Base-by-base conservation (phyloP, 495 filamentous ascomycete species). In the Opeltia flavorubescens region DNA sequence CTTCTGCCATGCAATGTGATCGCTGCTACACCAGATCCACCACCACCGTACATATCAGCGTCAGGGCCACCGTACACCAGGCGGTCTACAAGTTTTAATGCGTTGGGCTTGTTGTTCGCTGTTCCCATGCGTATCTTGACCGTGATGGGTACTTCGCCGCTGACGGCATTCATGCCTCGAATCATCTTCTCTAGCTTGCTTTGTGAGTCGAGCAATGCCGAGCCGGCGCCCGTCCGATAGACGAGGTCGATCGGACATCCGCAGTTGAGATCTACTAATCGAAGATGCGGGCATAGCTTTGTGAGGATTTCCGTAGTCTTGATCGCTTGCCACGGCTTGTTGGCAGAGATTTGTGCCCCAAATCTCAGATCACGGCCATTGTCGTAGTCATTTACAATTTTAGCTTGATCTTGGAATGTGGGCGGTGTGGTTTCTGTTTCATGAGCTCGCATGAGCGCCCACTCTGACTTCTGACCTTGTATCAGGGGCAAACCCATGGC, bases 241-340 rank as follows among this genome's bases (percentile, higher is more conserved):
- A 98, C 79, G 46, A 94, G 72, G 52, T 98, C 89, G 56, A 98
- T 95, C 13, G 91, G 91, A 57, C 91, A 98, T 26, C 91, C 91
- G 55, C 89, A 95, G 65, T 98, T 98, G 49, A 98, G 63, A 57
- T 98, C 91, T 47, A 98, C 80, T 4, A 94, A 76, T 25, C 91
- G 81, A 8, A 96, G 70, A 55, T 85, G 69, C 3, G 91, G 89
- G 31, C 86, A 77, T 40, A 83, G 76, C 15, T 67, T 64, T 1
- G 83, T 80, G 38, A 98, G 66, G 24, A 83, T 68, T 58, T 98
- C 89, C 0, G 89, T 83, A 1, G 86, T 75, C 59, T 94, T 94
- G 50, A 91, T 65, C 4, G 84, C 91, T 20, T 83, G 69, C 78
- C 85, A 91, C 2, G 88, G 80, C 53, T 89, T 91, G 62, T 83